A percentile compares a stretch with the other conserved stretches of the same genome.
Conservation (phyloP, 257 asterid genomes). For the Schizonepeta tenuifolia region DNA sequence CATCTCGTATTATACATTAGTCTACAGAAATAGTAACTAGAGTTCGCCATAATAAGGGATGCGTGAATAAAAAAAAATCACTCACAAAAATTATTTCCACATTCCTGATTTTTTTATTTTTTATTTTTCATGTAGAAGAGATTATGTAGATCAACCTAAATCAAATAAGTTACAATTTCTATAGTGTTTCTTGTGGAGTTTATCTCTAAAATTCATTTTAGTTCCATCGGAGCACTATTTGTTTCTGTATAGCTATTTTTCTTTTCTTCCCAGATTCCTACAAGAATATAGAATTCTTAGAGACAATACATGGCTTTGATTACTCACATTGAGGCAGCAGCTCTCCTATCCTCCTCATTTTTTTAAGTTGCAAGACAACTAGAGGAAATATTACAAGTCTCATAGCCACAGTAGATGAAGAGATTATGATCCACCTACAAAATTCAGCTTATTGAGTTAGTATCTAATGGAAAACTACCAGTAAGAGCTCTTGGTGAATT, state of each 20-base stretch:
- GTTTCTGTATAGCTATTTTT: background rate
- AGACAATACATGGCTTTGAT: conserved; percentile 22
- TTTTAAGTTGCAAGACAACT: conserved; percentile 69
- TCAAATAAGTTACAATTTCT: background rate
- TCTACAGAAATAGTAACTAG: background rate
- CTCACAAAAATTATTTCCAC: background rate
- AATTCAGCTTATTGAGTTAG: conserved; percentile 17
- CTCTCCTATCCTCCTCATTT: conserved; percentile 70
- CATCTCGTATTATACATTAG: background rate
- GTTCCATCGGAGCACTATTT: background rate
- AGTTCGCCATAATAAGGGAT: background rate
- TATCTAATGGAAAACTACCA: background rate
- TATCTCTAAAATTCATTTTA: background rate
- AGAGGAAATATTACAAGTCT: conserved; percentile 68
- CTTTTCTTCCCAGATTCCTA: background rate
- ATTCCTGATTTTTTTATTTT: too few species aligned
- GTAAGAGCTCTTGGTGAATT: background rate
- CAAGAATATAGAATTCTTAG: background rate
- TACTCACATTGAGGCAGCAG: conserved; percentile 76
- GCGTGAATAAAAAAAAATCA: background rate
- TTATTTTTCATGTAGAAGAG: background rate
- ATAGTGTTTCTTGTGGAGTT: background rate
- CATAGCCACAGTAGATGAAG: conserved; percentile 71
- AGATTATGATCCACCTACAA: conserved; percentile 85
- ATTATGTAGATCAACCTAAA: background rate